Percentiles rank a stretch among this genome's conserved stretches.
Evolutionary conservation across 345 rosid species (phyloP).

Genomic region (sweet orange (Citrus sinensis)): DNA sequence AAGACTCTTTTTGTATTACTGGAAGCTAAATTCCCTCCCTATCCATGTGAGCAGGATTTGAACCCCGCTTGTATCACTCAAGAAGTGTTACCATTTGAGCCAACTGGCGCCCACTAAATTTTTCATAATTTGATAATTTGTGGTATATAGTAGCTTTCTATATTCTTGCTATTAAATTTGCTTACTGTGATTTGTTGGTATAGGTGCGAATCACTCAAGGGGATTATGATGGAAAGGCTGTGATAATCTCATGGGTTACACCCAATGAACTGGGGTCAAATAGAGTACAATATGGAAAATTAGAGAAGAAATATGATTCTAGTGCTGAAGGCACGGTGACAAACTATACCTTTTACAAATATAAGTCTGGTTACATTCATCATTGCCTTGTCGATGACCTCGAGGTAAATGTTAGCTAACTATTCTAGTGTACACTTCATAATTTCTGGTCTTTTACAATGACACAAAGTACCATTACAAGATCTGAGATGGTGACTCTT

Average conservation of each 20-base stretch:
- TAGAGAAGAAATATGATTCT: slow-evolving; percentile 24
- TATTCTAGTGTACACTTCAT: not conserved
- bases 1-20: not conserved
- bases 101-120: not conserved
- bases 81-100: too few relatives aligned
- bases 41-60: too few relatives aligned
- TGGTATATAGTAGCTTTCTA: not conserved
- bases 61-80: too few relatives aligned
- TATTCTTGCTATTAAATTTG: not conserved
- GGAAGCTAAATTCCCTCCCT: not conserved
- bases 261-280: slow-evolving; percentile 24
- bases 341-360: slow-evolving; percentile 32
- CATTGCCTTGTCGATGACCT: slow-evolving; percentile 38
- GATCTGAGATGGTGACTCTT: slow-evolving; percentile 24
- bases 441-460: slow-evolving; percentile 17
- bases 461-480: slow-evolving; percentile 39
- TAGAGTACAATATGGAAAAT: slow-evolving; percentile 28
- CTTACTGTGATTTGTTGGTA: not conserved
- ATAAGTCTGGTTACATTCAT: slow-evolving; percentile 48
- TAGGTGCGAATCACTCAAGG: slow-evolving; percentile 51
- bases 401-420: slow-evolving; percentile 23
- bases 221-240: slow-evolving; percentile 38
- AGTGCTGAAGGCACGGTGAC: slow-evolving; percentile 25
- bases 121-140: too few relatives aligned
- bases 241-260: slow-evolving; percentile 44